phyloP scores from a whole-genome alignment of 2,329 filamentous ascomycete genomes.

The Macroventuria anomochaeta region DNA sequence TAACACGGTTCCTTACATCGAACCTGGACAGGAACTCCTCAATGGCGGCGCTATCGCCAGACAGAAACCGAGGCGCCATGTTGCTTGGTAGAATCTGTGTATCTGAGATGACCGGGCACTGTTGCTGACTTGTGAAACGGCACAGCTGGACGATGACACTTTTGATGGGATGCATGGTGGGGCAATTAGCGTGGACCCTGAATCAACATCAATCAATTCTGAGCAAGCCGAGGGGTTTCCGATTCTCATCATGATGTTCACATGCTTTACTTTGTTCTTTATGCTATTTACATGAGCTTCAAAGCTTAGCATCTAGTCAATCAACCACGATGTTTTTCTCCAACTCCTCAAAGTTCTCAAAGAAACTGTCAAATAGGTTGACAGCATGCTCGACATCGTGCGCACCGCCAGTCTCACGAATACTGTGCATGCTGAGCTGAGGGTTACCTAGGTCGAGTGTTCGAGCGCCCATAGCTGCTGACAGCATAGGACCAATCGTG shows the following conservation, averaged over 20 bases:
- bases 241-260: slow-evolving; percentile 12
- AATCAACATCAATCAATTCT: background rate
- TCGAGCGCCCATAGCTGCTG: slow-evolving; percentile 81
- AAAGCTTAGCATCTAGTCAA: slow-evolving; percentile 54
- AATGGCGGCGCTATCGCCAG: slow-evolving; percentile 77
- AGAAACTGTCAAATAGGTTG: slow-evolving; percentile 86
- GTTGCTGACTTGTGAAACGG: background rate
- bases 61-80: slow-evolving; percentile 67
- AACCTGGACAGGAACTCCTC: slow-evolving; percentile 87
- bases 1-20: slow-evolving; percentile 69
- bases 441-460: slow-evolving; percentile 94
- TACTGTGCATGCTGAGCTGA: slow-evolving; percentile 96
- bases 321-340: slow-evolving; percentile 86
- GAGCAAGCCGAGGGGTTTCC: slow-evolving; percentile 16
- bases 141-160: slow-evolving; percentile 5
- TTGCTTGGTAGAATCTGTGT: background rate
- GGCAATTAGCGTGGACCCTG: slow-evolving; percentile 38
- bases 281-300: slow-evolving; percentile 18
- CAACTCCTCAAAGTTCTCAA: slow-evolving; percentile 80
- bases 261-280: slow-evolving; percentile 6
- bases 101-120: background rate
- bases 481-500: slow-evolving; percentile 97
- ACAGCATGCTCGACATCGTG: slow-evolving; percentile 88
- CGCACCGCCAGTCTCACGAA: slow-evolving; percentile 88
- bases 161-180: slow-evolving; percentile 31